These are phyloP conservation scores for Plenodomus biglobosus DNA, from an alignment of 2,329 filamentous ascomycete species.

Conservation along the genomic window DNA sequence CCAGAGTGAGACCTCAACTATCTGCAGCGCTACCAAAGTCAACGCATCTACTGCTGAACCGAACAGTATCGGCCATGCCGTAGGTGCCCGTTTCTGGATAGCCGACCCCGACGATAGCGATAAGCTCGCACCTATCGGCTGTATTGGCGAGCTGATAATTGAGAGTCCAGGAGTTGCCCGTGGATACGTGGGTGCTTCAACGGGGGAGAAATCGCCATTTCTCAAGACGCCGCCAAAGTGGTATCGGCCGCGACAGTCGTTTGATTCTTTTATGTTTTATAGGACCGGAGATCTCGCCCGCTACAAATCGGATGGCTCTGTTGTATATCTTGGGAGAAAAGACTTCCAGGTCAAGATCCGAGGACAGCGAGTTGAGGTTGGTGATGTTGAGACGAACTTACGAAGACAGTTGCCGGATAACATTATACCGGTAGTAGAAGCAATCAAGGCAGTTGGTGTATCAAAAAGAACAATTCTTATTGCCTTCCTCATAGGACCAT, in stretches of 20 bases:
- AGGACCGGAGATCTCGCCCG: constrained; percentile 9
- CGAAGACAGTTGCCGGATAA: too few species aligned
- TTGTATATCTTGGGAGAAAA: constrained; percentile 17
- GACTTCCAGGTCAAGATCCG: constrained; percentile 26
- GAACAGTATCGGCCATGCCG: constrained; percentile 46
- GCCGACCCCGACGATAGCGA: constrained; percentile 19
- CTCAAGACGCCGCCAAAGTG: constrained; percentile 1
- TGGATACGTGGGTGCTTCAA: constrained; percentile 19
- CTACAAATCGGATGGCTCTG: constrained; percentile 1
- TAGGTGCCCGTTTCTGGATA: constrained; percentile 53
- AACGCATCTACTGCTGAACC: constrained; percentile 6
- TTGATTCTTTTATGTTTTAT: constrained; percentile 1
- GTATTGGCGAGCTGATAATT: constrained; percentile 55
- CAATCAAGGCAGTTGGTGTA: too few species aligned
- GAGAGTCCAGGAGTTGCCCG: constrained; percentile 52
- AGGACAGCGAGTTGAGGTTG: constrained; percentile 26
- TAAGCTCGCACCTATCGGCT: constrained; percentile 15
- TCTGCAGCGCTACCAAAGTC: neutral
- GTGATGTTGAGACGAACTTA: constrained; percentile 13
- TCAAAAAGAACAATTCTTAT: too few species aligned
- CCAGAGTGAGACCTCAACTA: constrained; percentile 8
- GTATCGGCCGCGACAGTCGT: neutral
- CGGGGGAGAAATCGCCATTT: constrained; percentile 2
- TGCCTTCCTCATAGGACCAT: too few species aligned
- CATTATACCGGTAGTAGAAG: too few species aligned